phyloP scores from a whole-genome alignment of 768 basidiomycete species.

The Amanita polypyramis region DNA sequence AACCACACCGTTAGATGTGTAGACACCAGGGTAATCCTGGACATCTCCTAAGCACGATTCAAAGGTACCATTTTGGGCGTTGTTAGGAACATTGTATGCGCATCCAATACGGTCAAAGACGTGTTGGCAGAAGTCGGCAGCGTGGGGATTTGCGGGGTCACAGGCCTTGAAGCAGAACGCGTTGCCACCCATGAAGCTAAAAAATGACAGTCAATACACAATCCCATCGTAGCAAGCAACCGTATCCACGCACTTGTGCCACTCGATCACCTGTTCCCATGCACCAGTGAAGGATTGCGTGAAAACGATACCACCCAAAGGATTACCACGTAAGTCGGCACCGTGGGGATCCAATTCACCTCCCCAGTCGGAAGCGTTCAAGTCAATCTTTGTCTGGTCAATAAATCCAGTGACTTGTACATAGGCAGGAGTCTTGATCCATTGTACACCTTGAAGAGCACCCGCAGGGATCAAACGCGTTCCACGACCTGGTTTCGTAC shows the following conservation, averaged over 20 bases:
- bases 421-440: conserved; percentile 48
- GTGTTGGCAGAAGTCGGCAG: conserved; percentile 54
- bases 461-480: conserved; percentile 65
- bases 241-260: conserved; percentile 44
- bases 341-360: conserved; percentile 76
- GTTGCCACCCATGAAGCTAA: conserved; percentile 61
- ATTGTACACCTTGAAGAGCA: conserved; percentile 55
- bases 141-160: conserved; percentile 42
- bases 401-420: conserved; percentile 52
- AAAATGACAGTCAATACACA: neutral
- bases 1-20: conserved; percentile 25
- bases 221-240: neutral
- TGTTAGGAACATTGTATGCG: conserved; percentile 59
- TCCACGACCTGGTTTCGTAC: conserved; percentile 60
- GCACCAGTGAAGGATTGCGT: conserved; percentile 42
- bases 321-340: conserved; percentile 74
- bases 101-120: conserved; percentile 70
- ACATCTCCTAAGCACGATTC: conserved; percentile 58
- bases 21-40: conserved; percentile 48
- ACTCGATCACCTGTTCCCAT: conserved; percentile 49
- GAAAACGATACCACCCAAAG: conserved; percentile 62
- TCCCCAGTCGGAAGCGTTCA: conserved; percentile 45
- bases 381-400: conserved; percentile 48
- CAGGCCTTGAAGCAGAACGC: conserved; percentile 67
- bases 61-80: conserved; percentile 48